A percentile compares a stretch with the other conserved stretches of the same genome.
phyloP scores from a whole-genome alignment of 2,329 filamentous ascomycete genomes.

The Colletotrichum sansevieriae region DNA sequence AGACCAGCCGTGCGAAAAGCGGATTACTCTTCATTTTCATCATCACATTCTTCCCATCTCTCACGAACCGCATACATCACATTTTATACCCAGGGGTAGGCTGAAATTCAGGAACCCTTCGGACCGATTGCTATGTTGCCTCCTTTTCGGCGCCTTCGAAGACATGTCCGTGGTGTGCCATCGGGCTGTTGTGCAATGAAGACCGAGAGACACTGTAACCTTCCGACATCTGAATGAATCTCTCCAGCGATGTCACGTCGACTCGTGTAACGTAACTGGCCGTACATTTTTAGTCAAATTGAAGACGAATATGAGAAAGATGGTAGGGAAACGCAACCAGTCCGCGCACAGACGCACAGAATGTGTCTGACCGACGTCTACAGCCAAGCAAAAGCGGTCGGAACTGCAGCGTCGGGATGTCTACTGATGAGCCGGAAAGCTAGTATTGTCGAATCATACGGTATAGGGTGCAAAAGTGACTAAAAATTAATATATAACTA shows the following conservation, averaged over 20 bases:
- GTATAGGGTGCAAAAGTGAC: too few relatives aligned
- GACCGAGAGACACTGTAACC: conserved; percentile 10
- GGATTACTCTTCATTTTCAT: conserved; percentile 36
- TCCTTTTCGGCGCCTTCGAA: neutral
- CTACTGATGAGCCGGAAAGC: neutral
- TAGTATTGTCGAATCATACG: neutral
- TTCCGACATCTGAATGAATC: conserved; percentile 17
- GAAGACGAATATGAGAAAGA: neutral
- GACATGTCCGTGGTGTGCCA: conserved; percentile 22
- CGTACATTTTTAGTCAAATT: neutral
- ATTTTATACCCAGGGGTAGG: conserved; percentile 9
- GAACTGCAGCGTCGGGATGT: neutral
- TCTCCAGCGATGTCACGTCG: conserved; percentile 23
- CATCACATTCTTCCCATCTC: conserved; percentile 34
- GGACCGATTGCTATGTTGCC: neutral
- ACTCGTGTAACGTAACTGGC: conserved; percentile 22
- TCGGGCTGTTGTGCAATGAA: conserved; percentile 7
- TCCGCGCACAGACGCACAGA: conserved; percentile 1
- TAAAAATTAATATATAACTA: too few relatives aligned
- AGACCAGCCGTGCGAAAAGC: conserved; percentile 27
- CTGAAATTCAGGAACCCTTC: conserved; percentile 12
- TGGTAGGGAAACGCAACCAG: neutral
- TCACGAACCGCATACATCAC: conserved; percentile 31
- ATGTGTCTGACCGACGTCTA: neutral
- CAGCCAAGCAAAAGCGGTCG: neutral